Conservation (phyloP, 805 yeast species). For the Candida jianshihensis region DNA sequence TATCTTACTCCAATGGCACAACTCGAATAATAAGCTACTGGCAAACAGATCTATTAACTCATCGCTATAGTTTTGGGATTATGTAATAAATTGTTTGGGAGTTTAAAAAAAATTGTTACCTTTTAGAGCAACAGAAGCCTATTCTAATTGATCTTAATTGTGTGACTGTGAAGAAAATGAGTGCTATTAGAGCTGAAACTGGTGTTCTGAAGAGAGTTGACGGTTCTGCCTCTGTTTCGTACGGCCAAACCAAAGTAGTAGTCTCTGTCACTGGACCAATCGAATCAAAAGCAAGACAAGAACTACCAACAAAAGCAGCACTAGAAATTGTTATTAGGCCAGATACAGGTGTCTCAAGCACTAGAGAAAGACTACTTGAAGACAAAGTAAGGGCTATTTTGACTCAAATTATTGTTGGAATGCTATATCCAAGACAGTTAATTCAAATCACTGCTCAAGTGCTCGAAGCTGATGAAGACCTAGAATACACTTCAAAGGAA, state of each 20-base stretch:
- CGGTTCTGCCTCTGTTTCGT: constrained; percentile 63
- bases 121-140: background rate
- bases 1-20: no score
- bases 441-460: constrained; percentile 65
- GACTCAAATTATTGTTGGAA: constrained; percentile 50
- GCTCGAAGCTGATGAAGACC: constrained; percentile 44
- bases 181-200: constrained; percentile 9
- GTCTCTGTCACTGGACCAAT: constrained; percentile 88
- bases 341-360: constrained; percentile 61
- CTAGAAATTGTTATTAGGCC: constrained; percentile 79
- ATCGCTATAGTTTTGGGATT: no score
- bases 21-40: no score
- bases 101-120: background rate
- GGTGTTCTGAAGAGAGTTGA: constrained; percentile 52
- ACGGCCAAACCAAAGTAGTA: constrained; percentile 50
- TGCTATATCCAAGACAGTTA: constrained; percentile 71
- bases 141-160: background rate
- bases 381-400: constrained; percentile 60
- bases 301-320: constrained; percentile 69
- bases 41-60: no score
- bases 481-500: constrained; percentile 21
- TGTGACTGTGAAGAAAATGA: background rate
- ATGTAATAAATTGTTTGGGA: no score
- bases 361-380: constrained; percentile 73
- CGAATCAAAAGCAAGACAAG: constrained; percentile 78